phyloP scores from a whole-genome alignment of 305 asterid species.

The Striga hermonthica region DNA sequence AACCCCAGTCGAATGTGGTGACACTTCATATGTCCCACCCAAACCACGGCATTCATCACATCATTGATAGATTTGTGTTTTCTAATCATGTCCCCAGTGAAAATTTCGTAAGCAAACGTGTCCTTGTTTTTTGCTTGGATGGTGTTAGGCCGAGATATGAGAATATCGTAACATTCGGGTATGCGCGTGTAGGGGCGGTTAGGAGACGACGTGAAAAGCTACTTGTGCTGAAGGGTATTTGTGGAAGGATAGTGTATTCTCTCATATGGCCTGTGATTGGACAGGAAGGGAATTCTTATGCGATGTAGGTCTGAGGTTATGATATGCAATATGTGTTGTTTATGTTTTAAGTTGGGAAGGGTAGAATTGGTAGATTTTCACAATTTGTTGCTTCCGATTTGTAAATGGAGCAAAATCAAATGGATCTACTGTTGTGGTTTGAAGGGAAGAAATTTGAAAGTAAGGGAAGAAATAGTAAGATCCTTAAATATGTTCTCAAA shows the following conservation, averaged over 20 bases:
- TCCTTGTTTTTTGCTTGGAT: neutral
- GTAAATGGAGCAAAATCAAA: constrained; percentile 23
- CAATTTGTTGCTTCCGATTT: neutral
- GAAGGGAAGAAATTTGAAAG: neutral
- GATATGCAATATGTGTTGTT: neutral
- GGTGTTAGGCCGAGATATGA: constrained; percentile 1
- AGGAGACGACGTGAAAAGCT: constrained; percentile 9
- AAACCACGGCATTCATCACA: constrained; percentile 53
- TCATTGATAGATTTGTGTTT: constrained; percentile 34
- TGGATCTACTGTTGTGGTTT: constrained; percentile 1
- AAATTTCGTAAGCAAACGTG: neutral
- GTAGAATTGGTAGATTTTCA: too few species aligned
- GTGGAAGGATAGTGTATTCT: constrained; percentile 1
- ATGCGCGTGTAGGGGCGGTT: neutral
- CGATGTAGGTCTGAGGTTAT: constrained; percentile 14
- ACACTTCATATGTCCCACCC: constrained; percentile 54
- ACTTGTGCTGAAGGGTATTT: too few species aligned
- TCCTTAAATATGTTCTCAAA: too few species aligned
- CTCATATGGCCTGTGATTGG: constrained; percentile 8
- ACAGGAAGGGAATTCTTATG: constrained; percentile 11
- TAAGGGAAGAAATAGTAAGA: neutral
- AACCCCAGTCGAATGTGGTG: constrained; percentile 58
- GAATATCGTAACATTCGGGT: neutral
- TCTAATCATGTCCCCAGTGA: neutral
- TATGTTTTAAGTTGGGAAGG: too few species aligned